These are phyloP conservation scores for Angomonas ambiguus DNA, from an alignment of 208 protist species.

Conservation along the genomic window DNA sequence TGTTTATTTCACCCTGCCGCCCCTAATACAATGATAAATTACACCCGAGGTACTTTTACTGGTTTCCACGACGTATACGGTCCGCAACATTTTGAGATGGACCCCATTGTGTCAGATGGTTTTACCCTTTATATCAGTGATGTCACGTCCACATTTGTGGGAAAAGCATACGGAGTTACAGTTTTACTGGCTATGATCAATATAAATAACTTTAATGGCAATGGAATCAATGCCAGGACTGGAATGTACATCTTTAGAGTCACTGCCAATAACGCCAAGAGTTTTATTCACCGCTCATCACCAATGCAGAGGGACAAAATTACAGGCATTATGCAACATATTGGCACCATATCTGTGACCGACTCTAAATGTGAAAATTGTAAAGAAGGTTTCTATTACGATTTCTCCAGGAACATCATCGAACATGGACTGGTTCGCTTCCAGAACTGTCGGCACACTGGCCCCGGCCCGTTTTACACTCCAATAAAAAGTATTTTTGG, in stretches of 20 bases:
- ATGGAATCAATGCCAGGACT: neutral
- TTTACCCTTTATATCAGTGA: too few species aligned
- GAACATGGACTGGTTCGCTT: neutral
- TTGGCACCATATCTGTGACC: neutral
- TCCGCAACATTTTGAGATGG: too few species aligned
- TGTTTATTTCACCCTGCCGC: too few species aligned
- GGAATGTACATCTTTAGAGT: neutral
- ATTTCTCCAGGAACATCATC: neutral
- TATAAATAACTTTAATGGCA: neutral
- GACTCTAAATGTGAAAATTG: neutral
- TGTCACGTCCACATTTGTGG: too few species aligned
- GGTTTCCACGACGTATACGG: too few species aligned
- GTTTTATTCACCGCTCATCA: too few species aligned
- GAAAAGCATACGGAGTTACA: too few species aligned
- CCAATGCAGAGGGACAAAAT: neutral
- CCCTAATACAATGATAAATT: neutral
- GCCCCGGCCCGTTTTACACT: neutral
- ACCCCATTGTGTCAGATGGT: too few species aligned
- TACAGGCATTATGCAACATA: neutral
- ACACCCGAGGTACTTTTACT: neutral
- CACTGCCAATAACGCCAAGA: neutral
- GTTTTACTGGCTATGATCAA: too few species aligned
- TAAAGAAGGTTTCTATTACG: neutral
- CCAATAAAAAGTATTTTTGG: neutral
- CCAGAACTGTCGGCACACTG: neutral